Conservation (phyloP, 225 moss, liverwort and hornwort genomes). For the Climacium dendroides region DNA sequence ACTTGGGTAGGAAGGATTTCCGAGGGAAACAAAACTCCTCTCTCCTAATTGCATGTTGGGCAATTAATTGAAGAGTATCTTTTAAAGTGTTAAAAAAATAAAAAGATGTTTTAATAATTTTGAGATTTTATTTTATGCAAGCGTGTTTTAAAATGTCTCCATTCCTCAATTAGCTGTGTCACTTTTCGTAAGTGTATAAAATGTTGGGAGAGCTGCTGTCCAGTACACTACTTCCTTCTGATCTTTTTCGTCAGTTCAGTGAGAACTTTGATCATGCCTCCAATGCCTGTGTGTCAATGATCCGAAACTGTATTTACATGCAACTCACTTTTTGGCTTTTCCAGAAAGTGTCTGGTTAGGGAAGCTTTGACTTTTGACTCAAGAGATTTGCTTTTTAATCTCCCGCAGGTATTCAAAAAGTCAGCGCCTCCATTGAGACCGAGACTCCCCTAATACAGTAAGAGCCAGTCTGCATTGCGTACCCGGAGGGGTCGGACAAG, state of each 20-base stretch:
- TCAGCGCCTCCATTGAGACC: not conserved
- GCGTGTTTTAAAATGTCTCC: not conserved
- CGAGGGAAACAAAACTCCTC: too few relatives aligned
- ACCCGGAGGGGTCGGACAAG: too few relatives aligned
- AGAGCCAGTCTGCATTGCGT: too few relatives aligned
- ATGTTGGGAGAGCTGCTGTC: too few relatives aligned
- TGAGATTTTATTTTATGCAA: too few relatives aligned
- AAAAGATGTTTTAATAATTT: not conserved
- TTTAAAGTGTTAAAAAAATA: not conserved
- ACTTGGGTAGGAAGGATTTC: too few relatives aligned
- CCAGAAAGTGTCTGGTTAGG: not conserved
- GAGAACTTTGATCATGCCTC: not conserved
- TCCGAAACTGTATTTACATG: not conserved
- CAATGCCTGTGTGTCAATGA: not conserved
- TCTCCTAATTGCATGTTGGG: too few relatives aligned
- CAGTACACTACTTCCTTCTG: not conserved
- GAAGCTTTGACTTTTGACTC: not conserved
- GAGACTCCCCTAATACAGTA: too few relatives aligned
- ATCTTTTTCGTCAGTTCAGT: not conserved
- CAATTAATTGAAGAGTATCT: too few relatives aligned
- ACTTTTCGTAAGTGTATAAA: not conserved
- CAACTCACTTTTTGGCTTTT: not conserved
- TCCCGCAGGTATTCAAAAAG: not conserved
- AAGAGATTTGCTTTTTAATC: not conserved
- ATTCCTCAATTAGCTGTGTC: not conserved